These are phyloP conservation scores for Tricholoma terreum DNA, from an alignment of 768 basidiomycete genomes.

Conservation along the genomic window DNA sequence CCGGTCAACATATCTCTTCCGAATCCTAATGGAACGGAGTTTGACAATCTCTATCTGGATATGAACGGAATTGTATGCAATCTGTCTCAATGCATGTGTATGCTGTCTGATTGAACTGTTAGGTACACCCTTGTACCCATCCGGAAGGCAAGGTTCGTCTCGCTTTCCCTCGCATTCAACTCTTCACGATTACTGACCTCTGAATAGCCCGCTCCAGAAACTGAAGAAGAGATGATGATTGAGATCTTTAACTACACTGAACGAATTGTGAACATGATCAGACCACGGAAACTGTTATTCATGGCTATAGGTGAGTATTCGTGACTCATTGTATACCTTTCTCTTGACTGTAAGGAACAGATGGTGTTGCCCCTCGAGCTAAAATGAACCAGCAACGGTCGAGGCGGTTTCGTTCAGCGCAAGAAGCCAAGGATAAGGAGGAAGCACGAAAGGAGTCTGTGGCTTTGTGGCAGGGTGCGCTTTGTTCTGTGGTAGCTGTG, in stretches of 20 bases:
- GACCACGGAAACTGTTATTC: conserved; percentile 92
- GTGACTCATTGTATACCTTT: neutral
- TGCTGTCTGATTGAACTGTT: neutral
- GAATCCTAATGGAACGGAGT: conserved; percentile 96
- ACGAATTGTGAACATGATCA: conserved; percentile 93
- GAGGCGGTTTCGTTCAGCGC: conserved; percentile 89
- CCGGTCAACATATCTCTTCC: conserved; percentile 76
- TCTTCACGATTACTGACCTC: conserved; percentile 2
- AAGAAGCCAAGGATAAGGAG: conserved; percentile 94
- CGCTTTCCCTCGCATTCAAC: conserved; percentile 11
- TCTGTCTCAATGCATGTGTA: conserved; percentile 22
- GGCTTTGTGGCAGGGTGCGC: conserved; percentile 77
- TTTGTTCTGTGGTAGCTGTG: neutral
- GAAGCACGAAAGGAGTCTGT: conserved; percentile 82
- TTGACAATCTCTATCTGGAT: conserved; percentile 95
- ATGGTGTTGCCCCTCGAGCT: conserved; percentile 95
- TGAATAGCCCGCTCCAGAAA: conserved; percentile 86
- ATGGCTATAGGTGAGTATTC: conserved; percentile 88
- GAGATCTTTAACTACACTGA: conserved; percentile 97
- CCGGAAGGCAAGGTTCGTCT: conserved; percentile 84
- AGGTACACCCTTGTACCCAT: conserved; percentile 99
- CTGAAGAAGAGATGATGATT: conserved; percentile 99
- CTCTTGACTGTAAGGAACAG: conserved; percentile 35
- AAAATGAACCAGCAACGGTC: conserved; percentile 99
- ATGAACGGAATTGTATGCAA: conserved; percentile 94